Percentiles rank a stretch among this genome's conserved stretches.
phyloP scores from a whole-genome alignment of 495 filamentous ascomycete genomes.

The Penicillium alfredii region DNA sequence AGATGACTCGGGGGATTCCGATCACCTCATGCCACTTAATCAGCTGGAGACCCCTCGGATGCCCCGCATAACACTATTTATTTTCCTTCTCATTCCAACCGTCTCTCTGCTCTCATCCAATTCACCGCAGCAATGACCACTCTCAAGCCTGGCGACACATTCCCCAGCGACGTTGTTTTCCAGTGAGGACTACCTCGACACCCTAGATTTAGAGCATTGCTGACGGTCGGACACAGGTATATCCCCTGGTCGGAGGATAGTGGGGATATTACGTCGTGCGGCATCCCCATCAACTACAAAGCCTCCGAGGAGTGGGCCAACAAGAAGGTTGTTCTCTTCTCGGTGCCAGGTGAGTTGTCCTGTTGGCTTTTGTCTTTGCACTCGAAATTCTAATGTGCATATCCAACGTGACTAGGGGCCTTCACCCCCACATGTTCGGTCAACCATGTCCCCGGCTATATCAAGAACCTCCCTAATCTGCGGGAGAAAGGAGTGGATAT shows the following conservation, averaged over 20 bases:
- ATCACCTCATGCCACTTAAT: conserved; percentile 6
- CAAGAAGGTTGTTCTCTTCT: conserved; percentile 87
- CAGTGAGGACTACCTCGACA: conserved; percentile 41
- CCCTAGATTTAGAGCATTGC: conserved; percentile 4
- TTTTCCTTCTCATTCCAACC: conserved; percentile 5
- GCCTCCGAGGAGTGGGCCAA: conserved; percentile 76
- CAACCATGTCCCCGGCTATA: conserved; percentile 77
- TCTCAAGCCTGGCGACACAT: conserved; percentile 72
- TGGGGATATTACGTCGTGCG: conserved; percentile 63
- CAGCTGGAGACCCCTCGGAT: too few relatives aligned
- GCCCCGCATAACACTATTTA: too few relatives aligned
- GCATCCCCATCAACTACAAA: conserved; percentile 69
- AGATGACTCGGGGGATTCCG: conserved; percentile 7
- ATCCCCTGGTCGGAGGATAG: conserved; percentile 63
- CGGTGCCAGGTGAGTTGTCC: conserved; percentile 61
- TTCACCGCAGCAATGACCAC: conserved; percentile 44
- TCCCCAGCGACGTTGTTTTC: conserved; percentile 74
- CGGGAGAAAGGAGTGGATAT: conserved; percentile 79
- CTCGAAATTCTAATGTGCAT: neutral
- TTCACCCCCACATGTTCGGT: conserved; percentile 93
- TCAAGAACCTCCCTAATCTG: conserved; percentile 63
- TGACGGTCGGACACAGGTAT: conserved; percentile 42
- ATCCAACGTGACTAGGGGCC: conserved; percentile 48
- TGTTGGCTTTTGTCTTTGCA: too few relatives aligned
- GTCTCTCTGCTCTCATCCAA: conserved; percentile 25